Conservation (phyloP, 352 stramenopile genomes). For the Vaucheria bursata region DNA sequence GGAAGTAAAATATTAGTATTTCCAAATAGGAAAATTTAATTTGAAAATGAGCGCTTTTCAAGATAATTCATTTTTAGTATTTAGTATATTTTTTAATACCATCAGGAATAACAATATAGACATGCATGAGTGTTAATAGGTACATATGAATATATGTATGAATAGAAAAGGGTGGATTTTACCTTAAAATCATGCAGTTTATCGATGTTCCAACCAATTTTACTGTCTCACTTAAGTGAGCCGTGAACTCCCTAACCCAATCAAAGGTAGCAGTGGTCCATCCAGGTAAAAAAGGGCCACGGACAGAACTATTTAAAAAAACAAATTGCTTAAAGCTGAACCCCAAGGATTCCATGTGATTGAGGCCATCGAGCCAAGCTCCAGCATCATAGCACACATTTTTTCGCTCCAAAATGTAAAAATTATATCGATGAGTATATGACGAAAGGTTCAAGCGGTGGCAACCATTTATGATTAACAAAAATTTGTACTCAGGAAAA, state of each 20-base stretch:
- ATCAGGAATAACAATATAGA: too few species aligned
- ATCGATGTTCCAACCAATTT: not conserved
- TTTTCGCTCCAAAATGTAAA: not conserved
- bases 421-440: not conserved
- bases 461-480: not conserved
- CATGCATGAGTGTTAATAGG: too few species aligned
- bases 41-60: too few species aligned
- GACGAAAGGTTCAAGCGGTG: not conserved
- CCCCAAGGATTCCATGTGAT: not conserved
- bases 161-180: too few species aligned
- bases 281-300: not conserved
- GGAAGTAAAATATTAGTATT: too few species aligned
- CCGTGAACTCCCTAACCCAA: not conserved
- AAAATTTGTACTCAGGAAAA: not conserved
- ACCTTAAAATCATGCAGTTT: not conserved
- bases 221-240: not conserved
- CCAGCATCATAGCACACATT: conserved; percentile 2
- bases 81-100: too few species aligned
- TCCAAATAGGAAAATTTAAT: too few species aligned
- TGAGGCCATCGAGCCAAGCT: not conserved
- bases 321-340: not conserved
- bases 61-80: too few species aligned
- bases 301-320: not conserved
- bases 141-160: too few species aligned
- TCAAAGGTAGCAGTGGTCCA: not conserved